Percentiles rank a stretch among this genome's conserved stretches.
phyloP scores from a whole-genome alignment of 2,329 filamentous ascomycete species.

The Neofusicoccum sp. region DNA sequence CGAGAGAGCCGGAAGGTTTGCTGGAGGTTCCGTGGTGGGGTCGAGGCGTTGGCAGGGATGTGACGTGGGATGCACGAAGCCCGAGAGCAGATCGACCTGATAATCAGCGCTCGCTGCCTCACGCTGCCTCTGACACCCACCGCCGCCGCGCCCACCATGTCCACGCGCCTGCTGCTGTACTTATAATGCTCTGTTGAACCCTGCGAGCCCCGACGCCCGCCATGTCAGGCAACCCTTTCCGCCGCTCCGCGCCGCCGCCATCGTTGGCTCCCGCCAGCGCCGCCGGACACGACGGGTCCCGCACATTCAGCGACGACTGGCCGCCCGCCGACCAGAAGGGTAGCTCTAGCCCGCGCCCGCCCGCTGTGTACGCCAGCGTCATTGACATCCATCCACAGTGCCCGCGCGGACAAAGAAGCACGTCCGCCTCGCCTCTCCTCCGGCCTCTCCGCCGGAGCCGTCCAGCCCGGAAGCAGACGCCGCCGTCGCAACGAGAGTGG shows the following conservation, averaged over 20 bases:
- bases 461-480: slow-evolving; percentile 30
- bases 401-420: slow-evolving; percentile 22
- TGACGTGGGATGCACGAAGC: slow-evolving; percentile 20
- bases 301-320: background rate
- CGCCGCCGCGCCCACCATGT: slow-evolving; percentile 1
- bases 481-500: slow-evolving; percentile 26
- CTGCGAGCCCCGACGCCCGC: slow-evolving; percentile 21
- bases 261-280: slow-evolving; percentile 5
- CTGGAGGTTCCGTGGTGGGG: slow-evolving; percentile 6
- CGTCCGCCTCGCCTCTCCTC: slow-evolving; percentile 54
- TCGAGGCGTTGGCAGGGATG: slow-evolving; percentile 18
- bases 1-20: slow-evolving; percentile 1
- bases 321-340: background rate
- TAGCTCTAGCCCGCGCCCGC: background rate
- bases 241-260: slow-evolving; percentile 31
- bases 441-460: slow-evolving; percentile 40
- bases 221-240: slow-evolving; percentile 47
- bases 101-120: slow-evolving; percentile 7
- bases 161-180: slow-evolving; percentile 2
- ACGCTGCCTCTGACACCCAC: background rate
- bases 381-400: slow-evolving; percentile 7
- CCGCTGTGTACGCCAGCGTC: background rate
- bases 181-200: slow-evolving; percentile 13
- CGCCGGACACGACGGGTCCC: slow-evolving; percentile 6
- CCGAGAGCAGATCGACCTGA: slow-evolving; percentile 16